Evolutionary conservation across 805 yeast species (phyloP).

Genomic region (Teunomyces gatunensis): DNA sequence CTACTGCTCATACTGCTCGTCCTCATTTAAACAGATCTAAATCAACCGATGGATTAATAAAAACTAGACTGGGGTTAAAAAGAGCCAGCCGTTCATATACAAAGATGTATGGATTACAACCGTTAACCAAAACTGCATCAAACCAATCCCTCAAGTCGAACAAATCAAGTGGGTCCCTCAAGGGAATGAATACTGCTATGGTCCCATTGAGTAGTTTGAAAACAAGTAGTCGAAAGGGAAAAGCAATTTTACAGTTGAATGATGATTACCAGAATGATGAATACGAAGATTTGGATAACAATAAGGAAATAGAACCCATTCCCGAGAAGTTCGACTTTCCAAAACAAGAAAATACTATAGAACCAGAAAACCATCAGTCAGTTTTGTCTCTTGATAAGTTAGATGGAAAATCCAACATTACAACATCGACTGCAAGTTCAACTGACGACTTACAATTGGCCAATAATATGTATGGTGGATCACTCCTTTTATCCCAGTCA

Average conservation of each 20-base stretch:
- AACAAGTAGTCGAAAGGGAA: conserved; percentile 35
- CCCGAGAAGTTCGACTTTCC: conserved; percentile 2
- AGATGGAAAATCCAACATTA: conserved; percentile 1
- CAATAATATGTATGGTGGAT: conserved; percentile 40
- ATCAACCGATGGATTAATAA: conserved; percentile 38
- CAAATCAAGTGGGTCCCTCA: conserved; percentile 33
- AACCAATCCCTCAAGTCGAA: conserved; percentile 28
- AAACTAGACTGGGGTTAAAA: conserved; percentile 21
- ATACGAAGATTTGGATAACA: conserved; percentile 30
- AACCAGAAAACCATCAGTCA: background rate
- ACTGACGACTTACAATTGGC: conserved; percentile 21
- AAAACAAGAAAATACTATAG: background rate
- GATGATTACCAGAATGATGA: conserved; percentile 34
- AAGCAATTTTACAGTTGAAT: conserved; percentile 38
- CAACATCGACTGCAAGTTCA: conserved; percentile 19
- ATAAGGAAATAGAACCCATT: conserved; percentile 9
- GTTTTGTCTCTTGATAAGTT: conserved; percentile 2
- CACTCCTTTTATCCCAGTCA: conserved; percentile 40
- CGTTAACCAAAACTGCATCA: conserved; percentile 33
- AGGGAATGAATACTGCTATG: conserved; percentile 20
- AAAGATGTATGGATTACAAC: conserved; percentile 35
- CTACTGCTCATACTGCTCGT: conserved; percentile 10
- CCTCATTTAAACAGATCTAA: conserved; percentile 39
- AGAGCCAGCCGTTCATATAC: conserved; percentile 38
- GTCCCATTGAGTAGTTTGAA: conserved; percentile 28